A percentile compares a stretch with the other conserved stretches of the same genome.
Conservation (phyloP, 345 rosid species). For the Bruguiera gymnorhiza region DNA sequence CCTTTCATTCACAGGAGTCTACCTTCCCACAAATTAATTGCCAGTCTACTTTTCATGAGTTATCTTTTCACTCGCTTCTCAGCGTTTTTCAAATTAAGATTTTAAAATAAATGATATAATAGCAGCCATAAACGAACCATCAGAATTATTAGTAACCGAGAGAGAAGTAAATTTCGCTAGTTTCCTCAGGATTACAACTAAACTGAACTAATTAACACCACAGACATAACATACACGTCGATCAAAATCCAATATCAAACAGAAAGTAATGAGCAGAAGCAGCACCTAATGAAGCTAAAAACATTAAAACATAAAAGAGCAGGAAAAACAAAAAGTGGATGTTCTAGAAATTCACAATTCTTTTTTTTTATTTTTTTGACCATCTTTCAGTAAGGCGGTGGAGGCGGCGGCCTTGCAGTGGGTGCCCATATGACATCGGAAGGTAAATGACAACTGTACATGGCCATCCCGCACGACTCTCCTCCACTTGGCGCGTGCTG, state of each 20-base stretch:
- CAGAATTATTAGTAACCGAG: too few relatives aligned
- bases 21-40: too few relatives aligned
- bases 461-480: constrained; percentile 54
- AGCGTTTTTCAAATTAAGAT: too few relatives aligned
- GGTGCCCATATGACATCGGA: constrained; percentile 81
- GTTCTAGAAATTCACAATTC: background rate
- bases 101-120: too few relatives aligned
- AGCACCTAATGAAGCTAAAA: background rate
- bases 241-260: background rate
- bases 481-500: constrained; percentile 46
- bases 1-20: too few relatives aligned
- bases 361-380: background rate
- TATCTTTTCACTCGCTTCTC: too few relatives aligned
- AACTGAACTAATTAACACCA: background rate
- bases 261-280: background rate
- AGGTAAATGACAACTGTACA: constrained; percentile 61
- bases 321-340: background rate
- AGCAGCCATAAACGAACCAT: too few relatives aligned
- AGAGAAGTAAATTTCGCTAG: too few relatives aligned
- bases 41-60: too few relatives aligned
- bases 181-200: too few relatives aligned
- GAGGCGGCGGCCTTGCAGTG: constrained; percentile 52
- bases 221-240: background rate
- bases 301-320: too few relatives aligned
- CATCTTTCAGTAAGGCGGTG: constrained; percentile 29